phyloP scores from a whole-genome alignment of 495 filamentous ascomycete genomes.

The Trichocladium antarcticum region DNA sequence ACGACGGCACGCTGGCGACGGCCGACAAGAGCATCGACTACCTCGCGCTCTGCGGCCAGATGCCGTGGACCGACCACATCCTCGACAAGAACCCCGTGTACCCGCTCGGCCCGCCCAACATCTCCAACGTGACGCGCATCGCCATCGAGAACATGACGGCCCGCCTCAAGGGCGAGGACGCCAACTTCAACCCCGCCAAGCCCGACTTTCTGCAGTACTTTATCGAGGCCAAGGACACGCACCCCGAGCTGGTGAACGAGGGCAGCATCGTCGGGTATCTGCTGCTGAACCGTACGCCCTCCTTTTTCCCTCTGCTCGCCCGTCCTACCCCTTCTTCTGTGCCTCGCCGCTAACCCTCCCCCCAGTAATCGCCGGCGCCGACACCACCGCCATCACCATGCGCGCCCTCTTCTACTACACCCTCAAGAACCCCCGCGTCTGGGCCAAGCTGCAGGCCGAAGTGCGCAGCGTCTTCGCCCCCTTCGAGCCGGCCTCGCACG shows the following conservation, averaged over 20 bases:
- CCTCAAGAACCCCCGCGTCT: slow-evolving; percentile 24
- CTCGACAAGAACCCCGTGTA: slow-evolving; percentile 25
- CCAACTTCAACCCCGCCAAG: slow-evolving; percentile 7
- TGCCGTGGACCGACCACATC: slow-evolving; percentile 23
- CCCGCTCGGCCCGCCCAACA: slow-evolving; percentile 15
- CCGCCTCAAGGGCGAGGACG: slow-evolving; percentile 17
- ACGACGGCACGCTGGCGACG: slow-evolving; percentile 17
- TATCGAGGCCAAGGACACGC: slow-evolving; percentile 19
- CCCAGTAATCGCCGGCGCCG: slow-evolving; percentile 34
- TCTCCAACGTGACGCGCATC: slow-evolving; percentile 16
- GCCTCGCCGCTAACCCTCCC: too few relatives aligned
- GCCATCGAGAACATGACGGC: slow-evolving; percentile 16
- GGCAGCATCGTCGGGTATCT: slow-evolving; percentile 18
- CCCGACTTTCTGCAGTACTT: slow-evolving; percentile 25
- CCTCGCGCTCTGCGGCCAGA: slow-evolving; percentile 19
- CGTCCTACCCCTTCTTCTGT: not conserved
- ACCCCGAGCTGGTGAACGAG: slow-evolving; percentile 23
- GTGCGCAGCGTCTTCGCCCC: slow-evolving; percentile 7
- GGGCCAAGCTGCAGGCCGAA: slow-evolving; percentile 19
- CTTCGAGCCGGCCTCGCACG: slow-evolving; percentile 13
- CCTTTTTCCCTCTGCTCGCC: not conserved
- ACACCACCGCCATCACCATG: slow-evolving; percentile 36
- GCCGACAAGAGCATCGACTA: slow-evolving; percentile 19
- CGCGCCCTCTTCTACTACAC: slow-evolving; percentile 26
- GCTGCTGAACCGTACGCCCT: slow-evolving; percentile 24